Conservation (phyloP, 2,329 filamentous ascomycete species). For the Fusarium coicis region DNA sequence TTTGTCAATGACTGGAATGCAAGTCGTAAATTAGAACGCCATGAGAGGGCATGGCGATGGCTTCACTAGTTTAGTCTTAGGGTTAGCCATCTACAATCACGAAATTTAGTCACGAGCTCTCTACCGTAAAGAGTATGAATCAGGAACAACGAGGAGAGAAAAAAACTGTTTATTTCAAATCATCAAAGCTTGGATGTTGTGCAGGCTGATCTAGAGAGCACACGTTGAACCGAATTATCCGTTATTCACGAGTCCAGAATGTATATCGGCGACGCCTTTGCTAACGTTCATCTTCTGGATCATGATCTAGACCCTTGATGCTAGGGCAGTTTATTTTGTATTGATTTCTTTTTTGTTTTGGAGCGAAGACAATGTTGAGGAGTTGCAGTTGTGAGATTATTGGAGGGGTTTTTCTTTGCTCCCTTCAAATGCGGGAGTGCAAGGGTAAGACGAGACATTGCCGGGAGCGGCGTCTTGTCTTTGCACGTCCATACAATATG, state of each 20-base stretch:
- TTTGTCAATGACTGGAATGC: constrained; percentile 26
- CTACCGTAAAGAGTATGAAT: neutral
- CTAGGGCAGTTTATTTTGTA: neutral
- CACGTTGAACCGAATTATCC: constrained; percentile 2
- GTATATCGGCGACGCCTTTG: constrained; percentile 17
- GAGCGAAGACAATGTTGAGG: neutral
- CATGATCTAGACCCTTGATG: constrained; percentile 12
- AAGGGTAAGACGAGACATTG: constrained; percentile 25
- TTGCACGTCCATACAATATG: neutral
- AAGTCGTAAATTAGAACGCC: constrained; percentile 9
- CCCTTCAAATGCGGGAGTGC: constrained; percentile 10
- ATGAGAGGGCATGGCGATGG: constrained; percentile 14
- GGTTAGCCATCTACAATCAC: neutral
- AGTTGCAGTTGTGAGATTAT: constrained; percentile 5
- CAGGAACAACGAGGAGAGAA: neutral
- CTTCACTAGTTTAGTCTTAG: constrained; percentile 20
- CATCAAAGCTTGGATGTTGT: constrained; percentile 3
- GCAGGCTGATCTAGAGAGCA: neutral
- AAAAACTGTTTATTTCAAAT: constrained; percentile 27
- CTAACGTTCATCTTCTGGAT: constrained; percentile 6
- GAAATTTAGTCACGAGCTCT: neutral
- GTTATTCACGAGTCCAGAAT: constrained; percentile 16
- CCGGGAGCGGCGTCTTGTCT: constrained; percentile 16
- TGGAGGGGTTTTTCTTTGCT: constrained; percentile 6
- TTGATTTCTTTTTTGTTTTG: neutral